These are phyloP conservation scores for Glebionis coronaria DNA, from an alignment of 129 eudicot genomes.

Conservation along the genomic window DNA sequence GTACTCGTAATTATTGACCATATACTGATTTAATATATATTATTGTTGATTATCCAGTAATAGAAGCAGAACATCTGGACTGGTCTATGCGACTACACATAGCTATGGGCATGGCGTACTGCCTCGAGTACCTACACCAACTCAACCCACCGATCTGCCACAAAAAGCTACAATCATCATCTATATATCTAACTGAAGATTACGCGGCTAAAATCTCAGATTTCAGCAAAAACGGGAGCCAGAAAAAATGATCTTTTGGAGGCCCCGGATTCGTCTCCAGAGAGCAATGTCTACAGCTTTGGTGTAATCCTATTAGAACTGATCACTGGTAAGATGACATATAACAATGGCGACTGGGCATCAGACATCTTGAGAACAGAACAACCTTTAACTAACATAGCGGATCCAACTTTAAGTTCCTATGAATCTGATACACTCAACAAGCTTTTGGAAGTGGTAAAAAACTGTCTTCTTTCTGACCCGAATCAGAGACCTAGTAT, in stretches of 20 bases:
- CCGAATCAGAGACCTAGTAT: constrained; percentile 52
- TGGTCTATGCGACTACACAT: constrained; percentile 66
- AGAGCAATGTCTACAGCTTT: constrained; percentile 60
- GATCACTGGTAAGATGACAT: constrained; percentile 56
- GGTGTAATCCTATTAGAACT: constrained; percentile 67
- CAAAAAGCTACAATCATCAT: constrained; percentile 56
- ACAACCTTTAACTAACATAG: constrained; percentile 32
- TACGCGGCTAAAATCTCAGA: constrained; percentile 88
- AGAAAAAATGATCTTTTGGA: constrained; percentile 40
- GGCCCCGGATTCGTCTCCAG: constrained; percentile 39
- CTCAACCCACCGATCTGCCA: constrained; percentile 61
- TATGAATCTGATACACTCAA: constrained; percentile 31
- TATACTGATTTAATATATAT: constrained; percentile 6
- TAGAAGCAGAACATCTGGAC: constrained; percentile 80
- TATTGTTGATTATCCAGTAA: constrained; percentile 41
- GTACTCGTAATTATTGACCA: no score
- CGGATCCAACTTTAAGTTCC: constrained; percentile 54
- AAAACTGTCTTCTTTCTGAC: constrained; percentile 46
- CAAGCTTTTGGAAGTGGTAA: constrained; percentile 49
- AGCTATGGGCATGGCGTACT: constrained; percentile 80
- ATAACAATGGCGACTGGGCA: constrained; percentile 40
- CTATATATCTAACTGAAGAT: constrained; percentile 72
- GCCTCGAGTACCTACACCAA: constrained; percentile 83
- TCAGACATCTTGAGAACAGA: constrained; percentile 33
- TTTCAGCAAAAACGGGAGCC: constrained; percentile 52